Conservation (phyloP, 192 early-diverging fungal species). For the Rhizophlyctis rosea region DNA sequence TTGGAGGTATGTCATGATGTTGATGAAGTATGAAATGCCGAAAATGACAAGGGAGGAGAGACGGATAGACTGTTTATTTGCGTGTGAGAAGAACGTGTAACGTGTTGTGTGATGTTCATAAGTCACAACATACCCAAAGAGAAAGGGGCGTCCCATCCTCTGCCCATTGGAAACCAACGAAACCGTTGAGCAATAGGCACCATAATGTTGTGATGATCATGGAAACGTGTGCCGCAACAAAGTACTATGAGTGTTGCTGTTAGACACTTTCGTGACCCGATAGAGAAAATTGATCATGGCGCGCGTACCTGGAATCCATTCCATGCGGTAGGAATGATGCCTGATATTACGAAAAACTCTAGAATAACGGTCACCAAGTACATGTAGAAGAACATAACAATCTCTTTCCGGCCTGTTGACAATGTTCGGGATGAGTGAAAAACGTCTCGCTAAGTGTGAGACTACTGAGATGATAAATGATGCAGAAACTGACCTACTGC, state of each 20-base stretch:
- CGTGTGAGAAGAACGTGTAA: neutral
- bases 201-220: slow-evolving; percentile 84
- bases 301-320: slow-evolving; percentile 62
- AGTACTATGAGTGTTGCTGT: slow-evolving; percentile 78
- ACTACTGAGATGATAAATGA: slow-evolving; percentile 12
- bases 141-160: slow-evolving; percentile 93
- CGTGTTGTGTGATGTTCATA: neutral
- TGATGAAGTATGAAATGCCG: slow-evolving; percentile 70
- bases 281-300: too few species aligned
- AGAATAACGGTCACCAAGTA: slow-evolving; percentile 82
- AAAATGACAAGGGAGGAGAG: slow-evolving; percentile 80
- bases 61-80: slow-evolving; percentile 67
- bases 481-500: slow-evolving; percentile 90
- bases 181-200: slow-evolving; percentile 91
- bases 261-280: too few species aligned
- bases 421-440: neutral
- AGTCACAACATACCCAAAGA: slow-evolving; percentile 72
- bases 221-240: slow-evolving; percentile 77
- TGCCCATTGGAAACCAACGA: slow-evolving; percentile 95
- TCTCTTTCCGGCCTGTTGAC: slow-evolving; percentile 86
- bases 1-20: slow-evolving; percentile 78
- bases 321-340: slow-evolving; percentile 78
- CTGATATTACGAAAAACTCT: slow-evolving; percentile 88
- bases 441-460: neutral
- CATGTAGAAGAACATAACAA: slow-evolving; percentile 97